Evolutionary conservation across 2,329 filamentous ascomycete species (phyloP), one percentile per base, ranked within the genome.

Genomic region (Paraphoma chrysanthemicola): DNA sequence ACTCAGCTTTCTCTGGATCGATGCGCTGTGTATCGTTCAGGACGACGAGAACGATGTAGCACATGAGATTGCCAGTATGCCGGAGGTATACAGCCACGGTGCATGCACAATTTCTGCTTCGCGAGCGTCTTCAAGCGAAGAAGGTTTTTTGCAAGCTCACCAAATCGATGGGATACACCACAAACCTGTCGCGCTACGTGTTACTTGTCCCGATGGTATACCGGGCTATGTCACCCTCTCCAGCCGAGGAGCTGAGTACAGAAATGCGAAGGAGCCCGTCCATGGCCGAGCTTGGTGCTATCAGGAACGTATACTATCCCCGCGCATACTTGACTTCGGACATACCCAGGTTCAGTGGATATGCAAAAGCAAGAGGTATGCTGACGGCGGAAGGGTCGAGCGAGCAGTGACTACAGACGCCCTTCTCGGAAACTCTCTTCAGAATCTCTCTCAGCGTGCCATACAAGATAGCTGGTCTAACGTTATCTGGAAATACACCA

Each of bases 1-100:
- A 1, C 30, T 57, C 6, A 9, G 3, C 0, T 63, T 52, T 18
- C 23, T 68, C n/a, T 60, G 56, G 56, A 46, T 62, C 14, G 53
- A 60, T 43, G 46, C 45, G 10, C 36, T 57, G 11, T 62, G 57
- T 17, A 62, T 59, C 16, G 42, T 57, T 12, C 59, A 57, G 36
- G 49, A 41, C 10, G 28, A 52, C 38, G 9, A 28, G 17, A 38
- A 55, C 2, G 59, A 62, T 28, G 47, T 48, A 31, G 30, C 16
- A 4, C 29, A 46, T 11, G 51, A 57, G n/a, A 43, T 56, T 28
- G 42, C 45, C 1, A 39, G 46, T 9, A 64, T 66, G 63, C 54
- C 48, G 5, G 14, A 43, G 3, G 51, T 66, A 6, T 66, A 64
- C 18, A 36, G 43, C 18, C 28, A 49, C 28, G 47, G 36, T n/a